phyloP scores from a whole-genome alignment of 164 flowering plant species.

The Stephania cephalantha region DNA sequence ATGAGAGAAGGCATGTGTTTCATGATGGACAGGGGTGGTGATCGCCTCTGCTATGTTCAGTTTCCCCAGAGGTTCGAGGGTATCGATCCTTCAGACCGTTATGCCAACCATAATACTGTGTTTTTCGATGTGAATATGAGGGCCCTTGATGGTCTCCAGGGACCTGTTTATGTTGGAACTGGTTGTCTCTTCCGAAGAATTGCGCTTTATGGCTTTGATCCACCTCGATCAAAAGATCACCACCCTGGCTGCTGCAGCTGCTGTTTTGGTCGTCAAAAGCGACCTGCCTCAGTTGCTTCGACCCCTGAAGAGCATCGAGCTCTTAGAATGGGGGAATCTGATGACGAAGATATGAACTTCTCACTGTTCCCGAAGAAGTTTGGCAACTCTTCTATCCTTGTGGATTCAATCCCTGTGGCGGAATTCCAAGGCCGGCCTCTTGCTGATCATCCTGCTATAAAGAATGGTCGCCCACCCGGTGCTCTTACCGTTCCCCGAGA shows the following conservation, averaged over 20 bases:
- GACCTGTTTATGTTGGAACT: slow-evolving; percentile 92
- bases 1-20: slow-evolving; percentile 87
- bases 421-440: slow-evolving; percentile 86
- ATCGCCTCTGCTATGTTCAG: slow-evolving; percentile 69
- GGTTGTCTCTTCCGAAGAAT: slow-evolving; percentile 87
- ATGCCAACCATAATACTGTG: slow-evolving; percentile 85
- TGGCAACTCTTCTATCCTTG: slow-evolving; percentile 69
- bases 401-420: slow-evolving; percentile 72
- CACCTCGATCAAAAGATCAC: slow-evolving; percentile 46
- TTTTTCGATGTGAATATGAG: slow-evolving; percentile 90
- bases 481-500: slow-evolving; percentile 63
- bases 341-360: slow-evolving; percentile 49
- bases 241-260: slow-evolving; percentile 37
- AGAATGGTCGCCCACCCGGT: slow-evolving; percentile 76
- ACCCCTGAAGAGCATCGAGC: slow-evolving; percentile 38
- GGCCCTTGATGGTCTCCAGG: slow-evolving; percentile 89
- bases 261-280: slow-evolving; percentile 37
- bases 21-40: slow-evolving; percentile 92
- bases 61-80: slow-evolving; percentile 92
- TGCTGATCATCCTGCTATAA: slow-evolving; percentile 61
- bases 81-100: slow-evolving; percentile 83
- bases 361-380: slow-evolving; percentile 59
- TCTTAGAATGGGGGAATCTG: slow-evolving; percentile 43
- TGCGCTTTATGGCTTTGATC: slow-evolving; percentile 84
- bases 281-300: slow-evolving; percentile 17